phyloP scores from a whole-genome alignment of 1,139 yeast genomes.

The Geotrichum citri-aurantii region DNA sequence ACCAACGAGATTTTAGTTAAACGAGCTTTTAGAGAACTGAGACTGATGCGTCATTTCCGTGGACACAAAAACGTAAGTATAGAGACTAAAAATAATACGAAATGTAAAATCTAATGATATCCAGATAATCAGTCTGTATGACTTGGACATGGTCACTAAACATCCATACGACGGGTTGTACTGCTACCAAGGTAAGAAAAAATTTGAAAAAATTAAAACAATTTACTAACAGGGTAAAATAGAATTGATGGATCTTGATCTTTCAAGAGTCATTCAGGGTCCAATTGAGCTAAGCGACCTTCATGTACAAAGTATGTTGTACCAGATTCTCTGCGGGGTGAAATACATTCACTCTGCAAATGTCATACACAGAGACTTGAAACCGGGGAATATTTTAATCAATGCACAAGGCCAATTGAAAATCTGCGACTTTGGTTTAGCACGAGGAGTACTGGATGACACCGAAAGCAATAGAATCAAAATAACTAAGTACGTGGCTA shows the following conservation, averaged over 20 bases:
- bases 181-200: constrained; percentile 51
- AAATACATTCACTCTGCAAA: constrained; percentile 76
- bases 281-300: constrained; percentile 66
- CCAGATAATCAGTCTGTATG: constrained; percentile 62
- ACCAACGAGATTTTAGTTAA: constrained; percentile 57
- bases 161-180: constrained; percentile 79
- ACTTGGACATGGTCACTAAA: constrained; percentile 59
- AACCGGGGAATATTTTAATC: constrained; percentile 81
- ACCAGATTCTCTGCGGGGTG: constrained; percentile 74
- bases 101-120: constrained; percentile 1
- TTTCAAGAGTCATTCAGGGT: constrained; percentile 72
- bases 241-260: constrained; percentile 75
- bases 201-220: no score
- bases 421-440: constrained; percentile 85
- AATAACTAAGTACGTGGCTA: constrained; percentile 86
- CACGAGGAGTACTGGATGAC: constrained; percentile 54
- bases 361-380: constrained; percentile 78
- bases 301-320: constrained; percentile 68
- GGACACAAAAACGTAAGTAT: constrained; percentile 65
- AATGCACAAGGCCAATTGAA: constrained; percentile 63
- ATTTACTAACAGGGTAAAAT: neutral
- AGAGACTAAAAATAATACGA: constrained; percentile 9
- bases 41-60: constrained; percentile 67
- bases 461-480: constrained; percentile 38
- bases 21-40: constrained; percentile 73